A percentile compares a stretch with the other conserved stretches of the same genome.
phyloP scores from a whole-genome alignment of 164 flowering plant species.

The Stephania cephalantha region DNA sequence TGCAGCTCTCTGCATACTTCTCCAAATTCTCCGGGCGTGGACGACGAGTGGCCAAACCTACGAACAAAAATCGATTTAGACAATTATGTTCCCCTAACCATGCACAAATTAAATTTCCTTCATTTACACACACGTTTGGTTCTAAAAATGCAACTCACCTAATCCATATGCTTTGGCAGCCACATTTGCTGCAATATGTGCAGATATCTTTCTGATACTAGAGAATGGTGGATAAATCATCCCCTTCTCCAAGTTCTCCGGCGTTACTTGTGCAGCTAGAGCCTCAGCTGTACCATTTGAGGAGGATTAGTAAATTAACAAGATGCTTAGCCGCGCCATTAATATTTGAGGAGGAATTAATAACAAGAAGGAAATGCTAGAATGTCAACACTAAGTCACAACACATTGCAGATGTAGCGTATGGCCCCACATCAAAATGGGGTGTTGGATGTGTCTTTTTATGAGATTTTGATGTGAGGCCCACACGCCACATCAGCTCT shows the following conservation, averaged over 20 bases:
- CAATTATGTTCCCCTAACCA: background rate
- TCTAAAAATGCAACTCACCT: background rate
- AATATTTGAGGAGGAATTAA: too few relatives aligned
- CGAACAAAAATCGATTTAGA: background rate
- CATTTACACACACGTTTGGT: background rate
- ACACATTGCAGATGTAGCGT: too few relatives aligned
- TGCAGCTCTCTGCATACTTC: slow-evolving; percentile 8
- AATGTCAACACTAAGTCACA: too few relatives aligned
- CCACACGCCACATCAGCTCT: too few relatives aligned
- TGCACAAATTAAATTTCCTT: background rate
- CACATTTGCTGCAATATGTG: slow-evolving; percentile 8
- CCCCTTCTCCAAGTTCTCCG: background rate
- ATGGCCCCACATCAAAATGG: too few relatives aligned
- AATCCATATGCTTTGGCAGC: slow-evolving; percentile 10
- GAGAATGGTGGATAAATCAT: slow-evolving; percentile 11
- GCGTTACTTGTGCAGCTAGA: slow-evolving; percentile 5
- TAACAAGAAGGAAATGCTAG: too few relatives aligned
- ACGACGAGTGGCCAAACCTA: slow-evolving; percentile 4
- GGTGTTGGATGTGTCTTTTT: too few relatives aligned
- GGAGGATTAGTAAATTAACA: background rate
- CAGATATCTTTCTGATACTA: slow-evolving; percentile 5
- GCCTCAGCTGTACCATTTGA: slow-evolving; percentile 4
- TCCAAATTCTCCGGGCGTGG: background rate
- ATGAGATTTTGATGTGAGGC: too few relatives aligned
- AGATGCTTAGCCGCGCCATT: background rate